These are phyloP conservation scores for Monilinia fructicola DNA, from an alignment of 2,329 filamentous ascomycete species.

Conservation along the genomic window DNA sequence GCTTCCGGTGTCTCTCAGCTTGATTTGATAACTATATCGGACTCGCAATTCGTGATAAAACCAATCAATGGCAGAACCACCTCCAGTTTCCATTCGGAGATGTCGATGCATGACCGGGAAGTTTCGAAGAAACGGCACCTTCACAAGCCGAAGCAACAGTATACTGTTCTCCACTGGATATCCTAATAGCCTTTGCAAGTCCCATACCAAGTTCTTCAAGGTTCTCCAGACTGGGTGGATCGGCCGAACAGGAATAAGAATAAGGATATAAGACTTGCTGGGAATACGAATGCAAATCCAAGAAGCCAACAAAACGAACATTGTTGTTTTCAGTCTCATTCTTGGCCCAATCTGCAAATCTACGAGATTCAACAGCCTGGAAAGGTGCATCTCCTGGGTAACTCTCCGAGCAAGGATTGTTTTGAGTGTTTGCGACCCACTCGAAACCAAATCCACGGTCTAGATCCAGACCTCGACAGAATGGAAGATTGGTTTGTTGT, in stretches of 20 bases:
- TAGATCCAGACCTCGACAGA: conserved; percentile 85
- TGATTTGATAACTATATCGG: conserved; percentile 88
- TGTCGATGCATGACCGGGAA: conserved; percentile 31
- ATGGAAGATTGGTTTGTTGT: conserved; percentile 76
- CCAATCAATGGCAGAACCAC: conserved; percentile 89
- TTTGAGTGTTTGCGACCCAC: conserved; percentile 69
- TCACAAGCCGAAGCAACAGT: conserved; percentile 83
- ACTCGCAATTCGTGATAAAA: conserved; percentile 87
- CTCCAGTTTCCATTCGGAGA: conserved; percentile 67
- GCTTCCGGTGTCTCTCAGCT: conserved; percentile 86
- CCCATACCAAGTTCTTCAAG: conserved; percentile 87
- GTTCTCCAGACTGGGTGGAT: conserved; percentile 86
- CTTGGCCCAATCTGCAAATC: conserved; percentile 77
- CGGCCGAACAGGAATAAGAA: conserved; percentile 74
- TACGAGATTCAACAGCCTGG: conserved; percentile 74
- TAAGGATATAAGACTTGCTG: conserved; percentile 94
- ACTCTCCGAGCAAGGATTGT: conserved; percentile 86
- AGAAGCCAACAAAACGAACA: conserved; percentile 75
- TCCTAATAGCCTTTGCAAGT: conserved; percentile 82
- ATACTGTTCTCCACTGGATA: conserved; percentile 74
- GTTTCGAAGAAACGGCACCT: conserved; percentile 58
- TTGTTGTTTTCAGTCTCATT: conserved; percentile 72
- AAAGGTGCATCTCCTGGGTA: conserved; percentile 84
- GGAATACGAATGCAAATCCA: conserved; percentile 93
- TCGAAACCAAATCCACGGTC: conserved; percentile 83